Percentiles rank a stretch among this genome's conserved stretches.
Conservation (phyloP, 306 rosid genomes). For the Lagenaria siceraria region DNA sequence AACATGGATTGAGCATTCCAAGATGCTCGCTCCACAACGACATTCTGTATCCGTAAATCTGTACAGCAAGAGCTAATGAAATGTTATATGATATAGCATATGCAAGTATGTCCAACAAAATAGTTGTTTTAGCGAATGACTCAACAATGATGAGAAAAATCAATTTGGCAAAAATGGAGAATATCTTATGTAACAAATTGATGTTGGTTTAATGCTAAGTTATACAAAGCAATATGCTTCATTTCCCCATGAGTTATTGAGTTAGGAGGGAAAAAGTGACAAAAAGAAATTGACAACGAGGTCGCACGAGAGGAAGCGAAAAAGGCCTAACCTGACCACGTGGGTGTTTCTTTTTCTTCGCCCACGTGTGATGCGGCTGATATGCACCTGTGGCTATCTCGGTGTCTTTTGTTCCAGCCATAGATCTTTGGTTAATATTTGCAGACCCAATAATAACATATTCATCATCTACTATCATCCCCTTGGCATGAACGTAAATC, state of each 20-base stretch:
- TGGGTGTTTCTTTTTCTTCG: slow-evolving; percentile 42
- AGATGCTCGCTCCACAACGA: slow-evolving; percentile 93
- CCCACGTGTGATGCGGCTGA: slow-evolving; percentile 85
- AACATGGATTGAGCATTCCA: slow-evolving; percentile 30
- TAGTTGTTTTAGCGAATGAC: neutral
- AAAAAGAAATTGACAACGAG: neutral
- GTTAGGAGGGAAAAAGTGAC: neutral
- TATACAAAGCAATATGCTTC: neutral
- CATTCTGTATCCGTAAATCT: slow-evolving; percentile 89
- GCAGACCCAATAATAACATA: slow-evolving; percentile 87
- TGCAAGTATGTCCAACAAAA: neutral
- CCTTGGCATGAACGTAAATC: slow-evolving; percentile 97
- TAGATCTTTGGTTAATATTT: slow-evolving; percentile 90
- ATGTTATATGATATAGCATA: neutral
- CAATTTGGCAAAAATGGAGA: neutral
- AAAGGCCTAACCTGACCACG: slow-evolving; percentile 56
- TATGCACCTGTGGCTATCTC: slow-evolving; percentile 98
- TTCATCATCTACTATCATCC: slow-evolving; percentile 86
- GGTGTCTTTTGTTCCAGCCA: slow-evolving; percentile 95
- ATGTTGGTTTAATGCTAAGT: neutral
- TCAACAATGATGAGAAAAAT: neutral
- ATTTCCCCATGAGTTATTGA: neutral
- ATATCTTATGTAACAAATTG: neutral
- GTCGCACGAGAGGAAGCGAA: neutral
- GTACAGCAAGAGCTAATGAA: slow-evolving; percentile 19